phyloP scores from a whole-genome alignment of 805 yeast species.

The Torulaspora quercuum region DNA sequence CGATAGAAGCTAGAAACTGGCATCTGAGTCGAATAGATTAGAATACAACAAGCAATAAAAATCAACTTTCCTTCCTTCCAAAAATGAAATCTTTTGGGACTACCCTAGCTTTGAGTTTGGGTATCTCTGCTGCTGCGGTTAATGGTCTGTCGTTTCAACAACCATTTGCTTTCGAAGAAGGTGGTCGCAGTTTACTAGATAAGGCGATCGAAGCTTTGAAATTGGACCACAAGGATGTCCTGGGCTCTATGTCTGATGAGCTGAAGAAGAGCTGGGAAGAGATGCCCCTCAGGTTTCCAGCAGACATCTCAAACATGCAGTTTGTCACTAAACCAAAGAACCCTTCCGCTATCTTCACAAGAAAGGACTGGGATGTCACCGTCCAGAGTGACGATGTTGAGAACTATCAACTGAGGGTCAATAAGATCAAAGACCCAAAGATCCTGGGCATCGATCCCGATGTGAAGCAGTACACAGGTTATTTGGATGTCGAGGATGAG shows the following conservation, averaged over 20 bases:
- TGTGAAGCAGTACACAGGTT: slow-evolving; percentile 82
- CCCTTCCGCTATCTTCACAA: slow-evolving; percentile 20
- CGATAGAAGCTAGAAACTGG: too few relatives aligned
- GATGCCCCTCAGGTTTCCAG: slow-evolving; percentile 56
- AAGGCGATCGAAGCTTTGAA: slow-evolving; percentile 51
- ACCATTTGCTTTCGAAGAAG: slow-evolving; percentile 30
- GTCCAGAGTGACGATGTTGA: slow-evolving; percentile 40
- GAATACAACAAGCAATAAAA: too few relatives aligned
- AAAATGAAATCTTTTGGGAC: slow-evolving; percentile 7
- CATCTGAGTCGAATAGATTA: too few relatives aligned
- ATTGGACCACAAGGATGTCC: slow-evolving; percentile 38
- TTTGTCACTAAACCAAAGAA: slow-evolving; percentile 50
- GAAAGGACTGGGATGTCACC: slow-evolving; percentile 31
- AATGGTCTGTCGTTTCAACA: slow-evolving; percentile 36
- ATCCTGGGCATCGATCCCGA: slow-evolving; percentile 68
- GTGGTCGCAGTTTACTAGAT: slow-evolving; percentile 36
- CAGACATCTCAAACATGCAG: slow-evolving; percentile 48
- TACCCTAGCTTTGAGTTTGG: slow-evolving; percentile 14
- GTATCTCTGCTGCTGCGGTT: slow-evolving; percentile 18
- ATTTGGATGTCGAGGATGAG: slow-evolving; percentile 74
- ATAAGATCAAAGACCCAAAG: slow-evolving; percentile 52
- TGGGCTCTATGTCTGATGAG: slow-evolving; percentile 47
- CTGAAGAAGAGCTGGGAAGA: slow-evolving; percentile 59
- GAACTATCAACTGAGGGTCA: slow-evolving; percentile 58
- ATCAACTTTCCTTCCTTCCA: too few relatives aligned